Base-by-base conservation (phyloP, 352 stramenopile genomes). In the Phytophthora crassamura region DNA sequence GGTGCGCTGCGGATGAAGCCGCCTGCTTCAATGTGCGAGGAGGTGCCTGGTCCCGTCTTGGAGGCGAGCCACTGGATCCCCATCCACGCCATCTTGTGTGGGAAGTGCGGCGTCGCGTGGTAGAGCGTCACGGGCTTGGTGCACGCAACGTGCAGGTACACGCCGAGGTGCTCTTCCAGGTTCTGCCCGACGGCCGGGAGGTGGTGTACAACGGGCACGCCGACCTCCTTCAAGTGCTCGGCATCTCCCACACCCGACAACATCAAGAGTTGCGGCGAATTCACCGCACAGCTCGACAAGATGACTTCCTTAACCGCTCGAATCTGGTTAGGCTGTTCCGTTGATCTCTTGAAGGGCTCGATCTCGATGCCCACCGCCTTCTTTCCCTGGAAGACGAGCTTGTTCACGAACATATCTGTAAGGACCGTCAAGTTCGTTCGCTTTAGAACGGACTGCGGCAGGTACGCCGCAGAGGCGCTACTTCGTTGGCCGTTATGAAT, bases 71-170 rank as follows among this genome's bases (percentile, higher is more conserved):
- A 95, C 63, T 94, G 72, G 22, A 94, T 66, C 14, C 67, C 88
- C 54, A 94, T 93, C 56, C 60, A 65, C 35, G 84, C 73, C 82
- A 93, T 90, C 43, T 93, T 90, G 67, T 93, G 86, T 2, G 85
- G 85, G 64, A 69, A 69, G 16, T 69, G 62, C 10, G 80, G 88
- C 14, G 83, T 93, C 9, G 85, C 83, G 43, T 93, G 90, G 61
- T 94, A 90, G 14, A 96, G 80, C 34, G 85, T 95, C 39, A 95
- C 88, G 8, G 86, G 85, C 63, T 94, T 85, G 34, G 83, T 91
- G 67, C 81, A 93, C 49, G 72, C 53, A 68, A 90, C 93, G 67
- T 95, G 84, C 36, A 95, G 72, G 59, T 95, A 95, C n/a, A 93
- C 69, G 18, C 93, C 86, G 22, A 95, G 55, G 50, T 95, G 88